phyloP scores from a whole-genome alignment of 1,139 yeast species.

The Yamadazyma membranifaciens region DNA sequence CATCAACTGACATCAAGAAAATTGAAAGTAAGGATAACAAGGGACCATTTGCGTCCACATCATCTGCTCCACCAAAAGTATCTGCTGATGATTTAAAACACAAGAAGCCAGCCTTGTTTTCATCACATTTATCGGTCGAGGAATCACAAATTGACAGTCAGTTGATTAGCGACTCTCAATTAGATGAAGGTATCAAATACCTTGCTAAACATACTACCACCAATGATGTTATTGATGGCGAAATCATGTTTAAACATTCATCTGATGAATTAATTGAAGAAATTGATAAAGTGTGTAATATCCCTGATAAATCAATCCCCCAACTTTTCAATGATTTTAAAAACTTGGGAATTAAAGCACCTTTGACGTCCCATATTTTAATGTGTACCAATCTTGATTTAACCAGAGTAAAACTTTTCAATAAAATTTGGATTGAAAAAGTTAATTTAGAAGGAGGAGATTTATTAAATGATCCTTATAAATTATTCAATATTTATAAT shows the following conservation, averaged over 20 bases:
- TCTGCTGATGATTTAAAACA: neutral
- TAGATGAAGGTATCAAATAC: slow-evolving; percentile 6
- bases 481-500: slow-evolving; percentile 13
- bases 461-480: slow-evolving; percentile 7
- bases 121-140: neutral
- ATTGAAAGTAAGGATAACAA: neutral
- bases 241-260: neutral
- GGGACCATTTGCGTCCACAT: neutral
- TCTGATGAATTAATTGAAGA: neutral
- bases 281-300: neutral
- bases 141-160: neutral
- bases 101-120: neutral
- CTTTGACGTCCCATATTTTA: slow-evolving; percentile 28
- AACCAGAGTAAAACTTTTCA: slow-evolving; percentile 13
- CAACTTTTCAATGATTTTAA: slow-evolving; percentile 18
- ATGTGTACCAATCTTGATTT: slow-evolving; percentile 25
- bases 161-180: slow-evolving; percentile 7
- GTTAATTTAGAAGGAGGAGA: slow-evolving; percentile 1
- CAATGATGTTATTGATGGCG: neutral
- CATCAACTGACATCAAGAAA: neutral
- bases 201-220: neutral
- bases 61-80: neutral
- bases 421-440: slow-evolving; percentile 9
- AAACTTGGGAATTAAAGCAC: slow-evolving; percentile 24
- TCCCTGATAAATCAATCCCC: slow-evolving; percentile 7